These are phyloP conservation scores for Evernia prunastri DNA, from an alignment of 495 filamentous ascomycete species.

Conservation along the genomic window DNA sequence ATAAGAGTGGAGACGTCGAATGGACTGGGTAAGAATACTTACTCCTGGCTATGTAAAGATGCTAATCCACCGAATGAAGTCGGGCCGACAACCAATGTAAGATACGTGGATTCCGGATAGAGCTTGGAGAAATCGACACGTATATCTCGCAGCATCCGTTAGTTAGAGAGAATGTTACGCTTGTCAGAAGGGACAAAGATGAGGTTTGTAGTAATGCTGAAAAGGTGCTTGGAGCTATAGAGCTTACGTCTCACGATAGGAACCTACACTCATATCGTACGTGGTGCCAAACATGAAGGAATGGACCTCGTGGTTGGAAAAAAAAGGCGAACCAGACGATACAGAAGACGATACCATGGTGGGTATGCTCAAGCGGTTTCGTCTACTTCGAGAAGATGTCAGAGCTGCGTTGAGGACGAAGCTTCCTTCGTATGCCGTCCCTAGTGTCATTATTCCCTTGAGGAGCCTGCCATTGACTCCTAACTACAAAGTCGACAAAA, in stretches of 20 bases:
- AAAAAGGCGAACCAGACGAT: slow-evolving; percentile 44
- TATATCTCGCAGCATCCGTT: slow-evolving; percentile 66
- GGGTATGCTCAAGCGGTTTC: slow-evolving; percentile 56
- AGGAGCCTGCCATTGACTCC: slow-evolving; percentile 40
- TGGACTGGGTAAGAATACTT: slow-evolving; percentile 25
- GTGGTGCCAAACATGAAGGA: slow-evolving; percentile 73
- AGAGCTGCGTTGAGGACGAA: slow-evolving; percentile 67
- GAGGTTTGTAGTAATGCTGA: slow-evolving; percentile 37
- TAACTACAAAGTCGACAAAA: slow-evolving; percentile 91
- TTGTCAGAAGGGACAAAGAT: slow-evolving; percentile 79
- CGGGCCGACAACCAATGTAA: slow-evolving; percentile 82
- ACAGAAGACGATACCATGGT: slow-evolving; percentile 46
- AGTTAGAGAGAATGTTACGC: slow-evolving; percentile 79
- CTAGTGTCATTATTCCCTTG: slow-evolving; percentile 72
- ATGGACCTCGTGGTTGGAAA: slow-evolving; percentile 62
- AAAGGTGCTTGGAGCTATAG: neutral
- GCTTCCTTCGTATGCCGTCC: slow-evolving; percentile 76
- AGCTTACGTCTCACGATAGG: too few species aligned
- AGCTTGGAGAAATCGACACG: slow-evolving; percentile 89
- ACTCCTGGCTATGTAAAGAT: neutral
- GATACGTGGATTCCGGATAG: slow-evolving; percentile 90
- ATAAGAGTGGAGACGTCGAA: slow-evolving; percentile 34
- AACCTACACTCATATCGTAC: slow-evolving; percentile 84
- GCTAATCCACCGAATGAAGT: slow-evolving; percentile 57
- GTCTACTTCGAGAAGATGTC: slow-evolving; percentile 64